Evolutionary conservation across 495 filamentous ascomycete genomes (phyloP), one percentile per base, ranked within the genome.

Genomic region (Annulohypoxylon bovei): DNA sequence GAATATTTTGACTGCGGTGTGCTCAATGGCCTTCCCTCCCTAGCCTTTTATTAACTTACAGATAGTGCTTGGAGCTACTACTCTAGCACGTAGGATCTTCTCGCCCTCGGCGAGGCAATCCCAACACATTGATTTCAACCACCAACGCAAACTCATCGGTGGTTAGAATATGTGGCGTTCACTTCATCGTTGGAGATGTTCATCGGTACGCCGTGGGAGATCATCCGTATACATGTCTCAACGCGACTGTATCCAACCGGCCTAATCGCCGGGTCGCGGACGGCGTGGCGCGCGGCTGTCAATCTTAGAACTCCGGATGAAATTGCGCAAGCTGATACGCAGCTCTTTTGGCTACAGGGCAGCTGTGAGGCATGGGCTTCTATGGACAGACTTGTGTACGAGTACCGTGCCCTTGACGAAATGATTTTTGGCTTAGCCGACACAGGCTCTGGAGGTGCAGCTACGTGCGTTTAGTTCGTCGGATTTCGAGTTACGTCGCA

Each of bases 161-260:
- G 85, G 88, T 66, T 91, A 35, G 85, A 86, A 57, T 86, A 87
- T 3, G 8, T 71, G 23, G 61, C 79, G 0, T 80, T 84, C 68
- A 85, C 85, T 2, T 77, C 83, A 2, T 74, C 71, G n/a, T 58
- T 81, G 0, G 63, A 64, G 5, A 55, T 76, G 20, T 80, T 81
- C 6, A 75, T 89, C 44, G 87, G 88, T 18, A 77, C 83, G 0
- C 88, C 88, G 0, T 89, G 86, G 87, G 88, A 89, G 55, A 88
- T 80, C 67, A 57, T 65, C 35, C 68, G 74, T 11, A 14, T 49
- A 1, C 16, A 54, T 14, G 12, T 65, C 12, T 50, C 65, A 0
- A 37, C 39, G 27, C 66, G 71, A 6, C 35, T 73, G 50, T 70
- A 67, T 23, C 71, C 67, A 8, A 46, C 66, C 3, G 57, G 57